phyloP scores from a whole-genome alignment of 139 green algal genomes.

The Chlorella ohadii region DNA sequence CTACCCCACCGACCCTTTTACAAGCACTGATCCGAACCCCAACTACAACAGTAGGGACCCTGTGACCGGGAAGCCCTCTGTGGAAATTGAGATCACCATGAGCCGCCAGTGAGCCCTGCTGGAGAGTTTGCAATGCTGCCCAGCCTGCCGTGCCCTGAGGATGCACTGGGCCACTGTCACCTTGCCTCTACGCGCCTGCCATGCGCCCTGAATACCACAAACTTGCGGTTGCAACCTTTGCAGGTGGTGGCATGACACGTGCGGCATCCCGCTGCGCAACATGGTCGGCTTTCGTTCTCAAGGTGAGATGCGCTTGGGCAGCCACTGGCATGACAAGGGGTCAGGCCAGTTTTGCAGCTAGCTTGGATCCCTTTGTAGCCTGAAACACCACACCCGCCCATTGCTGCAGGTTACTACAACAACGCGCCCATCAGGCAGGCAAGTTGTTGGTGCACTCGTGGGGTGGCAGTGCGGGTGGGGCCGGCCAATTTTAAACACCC shows the following conservation, averaged over 20 bases:
- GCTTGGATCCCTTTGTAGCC: no score
- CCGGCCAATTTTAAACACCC: no score
- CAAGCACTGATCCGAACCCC: background rate
- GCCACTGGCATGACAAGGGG: no score
- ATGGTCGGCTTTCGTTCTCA: background rate
- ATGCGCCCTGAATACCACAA: no score
- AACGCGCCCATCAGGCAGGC: background rate
- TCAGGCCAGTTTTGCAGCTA: no score
- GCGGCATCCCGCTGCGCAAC: background rate
- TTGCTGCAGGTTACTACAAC: background rate
- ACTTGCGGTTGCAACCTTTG: no score
- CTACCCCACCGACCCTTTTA: constrained; percentile 7
- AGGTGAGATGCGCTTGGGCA: no score
- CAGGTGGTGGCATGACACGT: background rate
- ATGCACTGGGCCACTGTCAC: no score
- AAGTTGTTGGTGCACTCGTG: background rate
- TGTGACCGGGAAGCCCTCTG: background rate
- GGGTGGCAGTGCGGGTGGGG: background rate
- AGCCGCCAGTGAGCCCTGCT: background rate
- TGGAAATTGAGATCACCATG: constrained; percentile 13
- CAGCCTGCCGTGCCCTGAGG: no score
- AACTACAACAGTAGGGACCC: background rate
- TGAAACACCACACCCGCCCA: no score
- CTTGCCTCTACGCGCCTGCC: no score
- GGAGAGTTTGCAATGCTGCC: no score